phyloP scores from a whole-genome alignment of 2,329 filamentous ascomycete genomes.

The Davidsoniella virescens region DNA sequence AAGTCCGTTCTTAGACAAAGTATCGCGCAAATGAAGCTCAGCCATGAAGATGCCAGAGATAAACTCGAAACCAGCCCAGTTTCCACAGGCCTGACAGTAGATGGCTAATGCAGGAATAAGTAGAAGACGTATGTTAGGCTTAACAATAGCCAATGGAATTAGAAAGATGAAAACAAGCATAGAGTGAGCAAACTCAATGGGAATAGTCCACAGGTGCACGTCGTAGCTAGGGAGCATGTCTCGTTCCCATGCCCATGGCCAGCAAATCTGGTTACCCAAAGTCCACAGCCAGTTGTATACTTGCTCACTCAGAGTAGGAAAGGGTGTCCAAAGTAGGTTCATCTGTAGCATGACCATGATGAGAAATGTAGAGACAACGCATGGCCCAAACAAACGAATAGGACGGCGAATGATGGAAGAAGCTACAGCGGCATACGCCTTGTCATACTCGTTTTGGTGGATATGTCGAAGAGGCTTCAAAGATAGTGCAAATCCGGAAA shows the following conservation, averaged over 20 bases:
- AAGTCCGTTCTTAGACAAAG: slow-evolving; percentile 1
- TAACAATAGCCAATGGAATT: slow-evolving; percentile 32
- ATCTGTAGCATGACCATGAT: slow-evolving; percentile 25
- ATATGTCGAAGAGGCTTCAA: slow-evolving; percentile 33
- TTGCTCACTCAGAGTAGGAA: slow-evolving; percentile 20
- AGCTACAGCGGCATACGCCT: slow-evolving; percentile 20
- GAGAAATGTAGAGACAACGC: slow-evolving; percentile 32
- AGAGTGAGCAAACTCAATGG: slow-evolving; percentile 42
- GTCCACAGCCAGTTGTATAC: slow-evolving; percentile 29
- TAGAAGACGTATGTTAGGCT: slow-evolving; percentile 26
- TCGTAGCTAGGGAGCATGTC: slow-evolving; percentile 26
- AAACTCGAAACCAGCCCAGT: slow-evolving; percentile 22
- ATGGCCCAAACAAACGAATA: slow-evolving; percentile 35
- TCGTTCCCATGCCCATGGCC: slow-evolving; percentile 14
- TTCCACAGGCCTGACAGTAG: slow-evolving; percentile 21
- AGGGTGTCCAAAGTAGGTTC: slow-evolving; percentile 3
- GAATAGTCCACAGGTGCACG: slow-evolving; percentile 46
- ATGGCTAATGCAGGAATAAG: slow-evolving; percentile 25
- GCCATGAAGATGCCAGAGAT: slow-evolving; percentile 37
- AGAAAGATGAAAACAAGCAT: slow-evolving; percentile 40
- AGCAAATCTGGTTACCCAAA: slow-evolving; percentile 13
- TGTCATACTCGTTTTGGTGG: slow-evolving; percentile 7
- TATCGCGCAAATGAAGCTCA: slow-evolving; percentile 33
- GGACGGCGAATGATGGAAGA: slow-evolving; percentile 36
- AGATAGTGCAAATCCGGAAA: slow-evolving; percentile 44